Conservation (phyloP, 306 rosid species). For the Dicorynia guianensis region DNA sequence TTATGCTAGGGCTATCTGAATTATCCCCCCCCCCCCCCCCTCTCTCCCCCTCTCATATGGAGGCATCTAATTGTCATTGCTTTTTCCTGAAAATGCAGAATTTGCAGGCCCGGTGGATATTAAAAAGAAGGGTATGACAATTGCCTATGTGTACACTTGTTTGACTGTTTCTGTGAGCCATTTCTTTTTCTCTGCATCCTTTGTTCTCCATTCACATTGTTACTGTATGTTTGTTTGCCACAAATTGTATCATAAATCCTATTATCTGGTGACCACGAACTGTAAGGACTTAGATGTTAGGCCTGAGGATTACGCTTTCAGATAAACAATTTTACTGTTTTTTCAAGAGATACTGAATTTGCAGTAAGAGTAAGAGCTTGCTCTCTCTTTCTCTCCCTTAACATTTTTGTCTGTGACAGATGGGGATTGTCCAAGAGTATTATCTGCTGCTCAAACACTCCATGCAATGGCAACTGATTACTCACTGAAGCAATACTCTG, state of each 20-base stretch:
- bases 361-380: not conserved
- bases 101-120: constrained; percentile 56
- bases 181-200: not conserved
- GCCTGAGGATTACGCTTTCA: not conserved
- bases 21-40: not conserved
- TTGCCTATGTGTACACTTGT: not conserved
- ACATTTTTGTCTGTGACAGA: constrained; percentile 48
- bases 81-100: constrained; percentile 63
- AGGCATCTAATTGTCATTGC: constrained; percentile 30
- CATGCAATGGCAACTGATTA: constrained; percentile 52
- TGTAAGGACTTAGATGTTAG: not conserved
- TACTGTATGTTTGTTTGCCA: not conserved
- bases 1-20: constrained; percentile 22
- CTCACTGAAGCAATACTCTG: constrained; percentile 40
- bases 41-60: not conserved
- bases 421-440: constrained; percentile 53
- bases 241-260: constrained; percentile 4
- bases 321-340: not conserved
- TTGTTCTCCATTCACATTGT: not conserved
- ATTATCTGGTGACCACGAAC: constrained; percentile 2
- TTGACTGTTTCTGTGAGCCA: not conserved
- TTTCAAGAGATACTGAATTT: not conserved
- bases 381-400: constrained; percentile 3
- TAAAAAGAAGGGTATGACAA: constrained; percentile 34
- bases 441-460: constrained; percentile 64